A percentile compares a stretch with the other conserved stretches of the same genome.
These are phyloP conservation scores for Ascochyta lentis DNA, from an alignment of 2,329 filamentous ascomycete genomes.

Conservation along the genomic window DNA sequence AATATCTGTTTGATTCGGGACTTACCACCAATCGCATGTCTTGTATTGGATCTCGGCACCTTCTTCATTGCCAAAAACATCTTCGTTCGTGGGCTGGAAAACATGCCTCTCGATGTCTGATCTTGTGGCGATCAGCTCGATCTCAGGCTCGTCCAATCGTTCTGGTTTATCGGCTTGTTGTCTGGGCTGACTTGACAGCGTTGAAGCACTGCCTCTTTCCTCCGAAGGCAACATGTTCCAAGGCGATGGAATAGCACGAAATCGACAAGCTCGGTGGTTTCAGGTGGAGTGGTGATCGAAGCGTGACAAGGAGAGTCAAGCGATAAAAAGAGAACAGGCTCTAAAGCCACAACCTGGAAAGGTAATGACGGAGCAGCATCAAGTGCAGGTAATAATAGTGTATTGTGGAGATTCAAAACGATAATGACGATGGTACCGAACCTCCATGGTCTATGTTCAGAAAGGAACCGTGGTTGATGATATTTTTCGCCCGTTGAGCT, in stretches of 20 bases:
- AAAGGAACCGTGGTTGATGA: background rate
- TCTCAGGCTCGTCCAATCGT: background rate
- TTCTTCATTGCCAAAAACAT: conserved; percentile 38
- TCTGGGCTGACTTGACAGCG: background rate
- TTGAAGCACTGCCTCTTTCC: background rate
- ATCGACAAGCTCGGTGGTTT: background rate
- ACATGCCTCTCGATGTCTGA: conserved; percentile 25
- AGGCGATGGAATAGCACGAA: background rate
- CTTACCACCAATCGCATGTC: conserved; percentile 58
- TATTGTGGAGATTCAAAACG: background rate
- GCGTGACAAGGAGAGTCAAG: background rate
- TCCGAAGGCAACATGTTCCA: background rate
- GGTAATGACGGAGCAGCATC: background rate
- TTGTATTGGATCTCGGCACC: conserved; percentile 58
- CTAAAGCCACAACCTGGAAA: background rate
- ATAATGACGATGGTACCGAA: conserved; percentile 2
- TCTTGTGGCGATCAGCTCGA: background rate
- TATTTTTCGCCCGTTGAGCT: background rate
- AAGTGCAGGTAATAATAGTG: background rate
- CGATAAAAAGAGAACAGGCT: background rate
- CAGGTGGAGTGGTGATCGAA: background rate
- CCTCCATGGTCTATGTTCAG: background rate
- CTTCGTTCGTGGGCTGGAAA: background rate
- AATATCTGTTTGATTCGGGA: conserved; percentile 7
- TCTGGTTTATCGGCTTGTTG: background rate